Base-by-base conservation (phyloP, 768 basidiomycete species). In the Candolleomyces efflorescens region DNA sequence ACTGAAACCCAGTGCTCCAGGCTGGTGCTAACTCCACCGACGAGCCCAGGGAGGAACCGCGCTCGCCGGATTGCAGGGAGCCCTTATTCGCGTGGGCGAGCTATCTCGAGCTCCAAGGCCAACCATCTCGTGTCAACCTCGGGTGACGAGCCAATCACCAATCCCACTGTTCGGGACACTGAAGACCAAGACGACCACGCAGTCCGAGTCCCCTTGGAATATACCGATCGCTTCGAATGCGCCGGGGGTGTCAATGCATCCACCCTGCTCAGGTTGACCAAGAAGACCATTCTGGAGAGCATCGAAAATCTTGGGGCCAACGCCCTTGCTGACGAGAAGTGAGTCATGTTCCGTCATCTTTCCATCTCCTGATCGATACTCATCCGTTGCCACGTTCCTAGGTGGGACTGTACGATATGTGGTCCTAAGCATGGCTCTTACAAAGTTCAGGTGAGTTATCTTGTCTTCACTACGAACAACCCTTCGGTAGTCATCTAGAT, bases 251-350 rank as follows among this genome's bases (percentile, higher is more conserved):
- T 53, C 15, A 53, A 53, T n/a, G 23, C 51, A 7, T 1, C 4
- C 5, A 53, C 51, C 17, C 51, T 53, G 13, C 36, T 53, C 20
- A 27, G 32, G 18, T n/a, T 18, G 12, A 53, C 51, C 13, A 53
- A 20, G 22, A 37, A 22, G 18, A 39, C 51, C 12, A 38, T 53
- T 18, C 15, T 53, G 36, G 51, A 53, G 18, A 23, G n/a, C 37
- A n/a, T 53, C 9, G 51, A 39, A 18, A 39, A 53, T 15, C 20
- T 53, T 13, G 51, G 51, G 3, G 51, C 37, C 11, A 53, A 53
- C 37, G 51, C 51, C 51, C 51, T 53, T 18, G 37, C 22, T n/a
- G 51, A 53, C 32, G 51, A 53, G 15, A 24, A 38, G 51, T 53
- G 22, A 37, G 37, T 53, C 15, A 22, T 20, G 17, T 15, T 17